Evolutionary conservation across 2,329 filamentous ascomycete genomes (phyloP).

Genomic region (Penicillium brasilianum): DNA sequence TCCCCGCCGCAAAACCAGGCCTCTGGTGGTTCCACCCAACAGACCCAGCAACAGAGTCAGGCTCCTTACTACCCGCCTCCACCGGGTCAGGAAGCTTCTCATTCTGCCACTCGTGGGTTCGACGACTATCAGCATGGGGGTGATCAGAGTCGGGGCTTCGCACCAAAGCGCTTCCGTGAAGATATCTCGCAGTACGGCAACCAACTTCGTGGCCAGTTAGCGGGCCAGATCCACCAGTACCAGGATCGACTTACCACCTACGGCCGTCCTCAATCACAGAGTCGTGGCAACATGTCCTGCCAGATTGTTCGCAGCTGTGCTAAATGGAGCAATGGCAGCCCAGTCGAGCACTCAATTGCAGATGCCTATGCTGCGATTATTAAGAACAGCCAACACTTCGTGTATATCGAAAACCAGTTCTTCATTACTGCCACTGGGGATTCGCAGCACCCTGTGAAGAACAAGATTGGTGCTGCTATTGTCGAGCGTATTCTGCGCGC

Average conservation of each 20-base stretch:
- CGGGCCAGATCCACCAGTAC: slow-evolving; percentile 52
- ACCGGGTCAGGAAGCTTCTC: slow-evolving; percentile 38
- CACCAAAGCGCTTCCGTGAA: slow-evolving; percentile 42
- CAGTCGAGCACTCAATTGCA: slow-evolving; percentile 80
- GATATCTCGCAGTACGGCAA: slow-evolving; percentile 47
- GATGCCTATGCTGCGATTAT: slow-evolving; percentile 88
- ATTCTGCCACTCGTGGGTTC: slow-evolving; percentile 41
- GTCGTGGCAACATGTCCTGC: slow-evolving; percentile 44
- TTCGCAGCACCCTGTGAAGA: slow-evolving; percentile 82
- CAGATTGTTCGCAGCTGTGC: slow-evolving; percentile 73
- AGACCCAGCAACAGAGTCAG: slow-evolving; percentile 30
- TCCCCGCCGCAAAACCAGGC: slow-evolving; percentile 13
- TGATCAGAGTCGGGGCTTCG: slow-evolving; percentile 41
- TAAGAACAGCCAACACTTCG: slow-evolving; percentile 82
- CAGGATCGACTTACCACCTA: slow-evolving; percentile 43
- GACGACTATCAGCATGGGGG: slow-evolving; percentile 45
- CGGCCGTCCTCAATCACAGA: slow-evolving; percentile 31
- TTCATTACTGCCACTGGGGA: slow-evolving; percentile 95
- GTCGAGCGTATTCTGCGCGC: slow-evolving; percentile 87
- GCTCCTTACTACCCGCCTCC: slow-evolving; percentile 51
- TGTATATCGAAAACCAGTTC: slow-evolving; percentile 99
- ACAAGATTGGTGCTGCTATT: slow-evolving; percentile 87
- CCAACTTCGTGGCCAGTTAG: slow-evolving; percentile 46
- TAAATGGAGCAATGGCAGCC: slow-evolving; percentile 96
- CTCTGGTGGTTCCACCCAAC: slow-evolving; percentile 15